Evolutionary conservation across 176 grass and related monocot species (phyloP), one percentile per base, ranked within the genome.

Genomic region (Lolium multiflorum): DNA sequence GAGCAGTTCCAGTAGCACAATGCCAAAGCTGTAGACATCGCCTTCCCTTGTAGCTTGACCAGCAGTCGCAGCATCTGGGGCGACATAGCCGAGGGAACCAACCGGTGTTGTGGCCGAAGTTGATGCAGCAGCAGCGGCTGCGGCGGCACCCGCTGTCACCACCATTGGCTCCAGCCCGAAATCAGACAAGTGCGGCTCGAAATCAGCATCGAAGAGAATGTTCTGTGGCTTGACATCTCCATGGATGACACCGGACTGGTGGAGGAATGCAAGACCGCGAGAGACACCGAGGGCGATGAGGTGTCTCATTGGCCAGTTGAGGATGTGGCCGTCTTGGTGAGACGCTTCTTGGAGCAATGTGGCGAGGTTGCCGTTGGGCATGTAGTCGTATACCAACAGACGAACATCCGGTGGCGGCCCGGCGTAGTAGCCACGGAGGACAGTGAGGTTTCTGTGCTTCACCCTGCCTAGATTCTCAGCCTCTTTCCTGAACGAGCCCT

Each of bases 291-390:
- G 94, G 26, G 94, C 97, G 74, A 99, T 99, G 9, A 99, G 97
- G 83, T 99, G 94, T 54, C 94, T 93, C 97, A 99, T 99, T 7
- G 97, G 97, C 97, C 97, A 96, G 25, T 96, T 99, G 65, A 99
- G 94, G 54, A 99, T 95, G 60, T 99, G 97, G 12, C 97, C 97
- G 67, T 99, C 94, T 56, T 99, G 97, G 80, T 96, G 97, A 22
- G 97, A 99, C 5, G 97, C 97, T 78, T 99, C 97, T 22, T 99
- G 97, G 26, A 99, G 92, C 62, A 99, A 65, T 15, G 97, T 99
- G 16, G 92, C 94, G 0, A 99, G 97, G 80, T 99, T 99, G 84
- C 97, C 97, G 24, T 99, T 99, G 64, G 97, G 97, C 97, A 99
- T 99, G 97, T 99, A 99, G 72, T 99, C 97, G 24, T 93, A 99